Conservation (phyloP, 2,329 filamentous ascomycete species). For the Chaetomiaceae sp. region DNA sequence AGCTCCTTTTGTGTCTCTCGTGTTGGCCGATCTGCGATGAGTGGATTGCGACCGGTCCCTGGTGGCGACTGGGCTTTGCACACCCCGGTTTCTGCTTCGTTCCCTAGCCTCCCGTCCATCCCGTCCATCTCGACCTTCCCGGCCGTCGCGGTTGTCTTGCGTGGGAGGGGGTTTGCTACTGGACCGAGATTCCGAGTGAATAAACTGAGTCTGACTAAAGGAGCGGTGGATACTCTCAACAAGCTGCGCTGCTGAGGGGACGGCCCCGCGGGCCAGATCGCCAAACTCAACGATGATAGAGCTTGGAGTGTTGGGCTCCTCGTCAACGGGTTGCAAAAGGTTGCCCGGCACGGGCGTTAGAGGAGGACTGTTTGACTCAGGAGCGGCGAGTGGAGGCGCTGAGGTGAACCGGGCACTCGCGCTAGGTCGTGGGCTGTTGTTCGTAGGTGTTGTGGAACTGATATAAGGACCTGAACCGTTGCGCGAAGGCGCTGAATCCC, state of each 20-base stretch:
- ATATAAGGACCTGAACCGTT: neutral
- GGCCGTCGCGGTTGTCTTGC: neutral
- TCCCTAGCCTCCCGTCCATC: neutral
- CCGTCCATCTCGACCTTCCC: neutral
- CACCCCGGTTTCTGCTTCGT: neutral
- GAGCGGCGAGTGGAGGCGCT: too few relatives aligned
- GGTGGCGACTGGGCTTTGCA: neutral
- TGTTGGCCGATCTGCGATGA: neutral
- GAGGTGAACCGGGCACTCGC: neutral
- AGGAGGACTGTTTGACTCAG: neutral
- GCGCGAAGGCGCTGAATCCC: neutral
- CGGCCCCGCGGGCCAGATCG: neutral
- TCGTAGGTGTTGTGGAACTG: neutral
- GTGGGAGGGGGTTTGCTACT: neutral
- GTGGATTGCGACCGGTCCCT: constrained; percentile 7
- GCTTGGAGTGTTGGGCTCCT: constrained; percentile 8
- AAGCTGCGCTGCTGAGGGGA: constrained; percentile 7
- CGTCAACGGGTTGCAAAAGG: neutral
- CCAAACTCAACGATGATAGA: constrained; percentile 13
- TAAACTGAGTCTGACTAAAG: neutral
- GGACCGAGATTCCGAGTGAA: neutral
- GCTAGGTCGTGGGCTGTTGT: neutral
- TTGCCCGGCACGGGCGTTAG: neutral
- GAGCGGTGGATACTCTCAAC: constrained; percentile 4
- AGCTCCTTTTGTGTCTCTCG: neutral